These are phyloP conservation scores for Phellopilus nigrolimitatus DNA, from an alignment of 1,284 basidiomycete genomes.

Conservation along the genomic window DNA sequence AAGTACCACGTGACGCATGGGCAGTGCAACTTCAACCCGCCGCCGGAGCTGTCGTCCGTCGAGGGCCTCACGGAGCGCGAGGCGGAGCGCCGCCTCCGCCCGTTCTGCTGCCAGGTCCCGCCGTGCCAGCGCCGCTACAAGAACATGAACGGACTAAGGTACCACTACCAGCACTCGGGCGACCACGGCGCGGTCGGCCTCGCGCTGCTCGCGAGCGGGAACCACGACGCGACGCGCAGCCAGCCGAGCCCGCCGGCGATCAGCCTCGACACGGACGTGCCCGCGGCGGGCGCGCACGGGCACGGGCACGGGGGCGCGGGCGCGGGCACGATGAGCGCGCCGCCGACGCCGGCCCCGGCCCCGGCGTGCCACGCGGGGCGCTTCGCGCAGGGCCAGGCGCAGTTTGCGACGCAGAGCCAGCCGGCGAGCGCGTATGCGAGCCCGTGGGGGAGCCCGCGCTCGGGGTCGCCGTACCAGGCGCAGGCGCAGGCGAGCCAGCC, in stretches of 20 bases:
- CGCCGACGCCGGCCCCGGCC: constrained; percentile 10
- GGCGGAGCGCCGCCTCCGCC: constrained; percentile 74
- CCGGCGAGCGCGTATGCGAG: constrained; percentile 20
- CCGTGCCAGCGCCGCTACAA: constrained; percentile 93
- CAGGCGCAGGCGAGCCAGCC: constrained; percentile 28
- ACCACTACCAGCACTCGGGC: constrained; percentile 96
- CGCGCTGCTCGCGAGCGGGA: constrained; percentile 77
- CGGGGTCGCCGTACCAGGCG: constrained; percentile 19
- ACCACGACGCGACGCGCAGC: constrained; percentile 54
- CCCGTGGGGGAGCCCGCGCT: constrained; percentile 14
- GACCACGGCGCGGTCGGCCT: constrained; percentile 90
- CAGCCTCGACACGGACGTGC: constrained; percentile 1
- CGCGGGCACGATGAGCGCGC: constrained; percentile 22
- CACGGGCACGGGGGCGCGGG: constrained; percentile 24
- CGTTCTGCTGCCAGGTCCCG: constrained; percentile 87
- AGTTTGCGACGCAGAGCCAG: constrained; percentile 14
- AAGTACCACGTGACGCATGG: constrained; percentile 73
- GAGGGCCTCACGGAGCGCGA: constrained; percentile 68
- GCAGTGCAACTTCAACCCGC: constrained; percentile 48
- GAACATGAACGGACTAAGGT: constrained; percentile 95
- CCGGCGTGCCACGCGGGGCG: constrained; percentile 18
- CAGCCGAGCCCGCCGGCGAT: not conserved
- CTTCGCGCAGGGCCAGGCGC: not conserved
- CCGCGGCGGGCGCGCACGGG: constrained; percentile 17
- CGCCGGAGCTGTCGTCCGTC: constrained; percentile 61